Evolutionary conservation across 352 stramenopile genomes (phyloP).

Genomic region (Globisporangium takayamanum): DNA sequence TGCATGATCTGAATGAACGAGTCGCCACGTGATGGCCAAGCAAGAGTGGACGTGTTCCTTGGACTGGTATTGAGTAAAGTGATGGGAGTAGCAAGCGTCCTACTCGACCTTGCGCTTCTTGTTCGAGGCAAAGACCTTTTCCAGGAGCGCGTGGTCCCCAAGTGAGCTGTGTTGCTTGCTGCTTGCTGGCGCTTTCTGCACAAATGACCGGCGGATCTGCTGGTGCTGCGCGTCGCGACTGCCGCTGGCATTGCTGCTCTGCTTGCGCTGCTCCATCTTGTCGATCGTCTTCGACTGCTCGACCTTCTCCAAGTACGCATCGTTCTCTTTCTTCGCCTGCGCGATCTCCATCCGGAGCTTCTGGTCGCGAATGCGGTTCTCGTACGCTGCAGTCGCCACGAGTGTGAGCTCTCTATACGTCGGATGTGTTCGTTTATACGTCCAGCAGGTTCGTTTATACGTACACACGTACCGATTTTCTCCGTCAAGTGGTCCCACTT

Average conservation of each 20-base stretch:
- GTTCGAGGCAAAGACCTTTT: conserved; percentile 54
- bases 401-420: not conserved
- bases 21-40: not conserved
- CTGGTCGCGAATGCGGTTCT: conserved; percentile 83
- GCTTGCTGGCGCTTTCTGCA: conserved; percentile 61
- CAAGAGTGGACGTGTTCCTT: no score
- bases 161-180: conserved; percentile 65
- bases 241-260: conserved; percentile 16
- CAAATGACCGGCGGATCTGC: conserved; percentile 70
- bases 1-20: conserved; percentile 1
- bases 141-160: conserved; percentile 31
- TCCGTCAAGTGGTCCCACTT: conserved; percentile 99
- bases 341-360: conserved; percentile 84
- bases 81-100: no score
- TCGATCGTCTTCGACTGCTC: conserved; percentile 83
- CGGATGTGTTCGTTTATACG: no score
- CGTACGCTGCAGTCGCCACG: conserved; percentile 35
- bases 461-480: conserved; percentile 86
- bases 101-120: conserved; percentile 53
- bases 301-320: conserved; percentile 81
- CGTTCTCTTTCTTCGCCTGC: conserved; percentile 84
- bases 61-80: no score
- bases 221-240: conserved; percentile 16
- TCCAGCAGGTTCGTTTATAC: no score
- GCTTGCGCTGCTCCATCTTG: conserved; percentile 82